A percentile compares a stretch with the other conserved stretches of the same genome.
Evolutionary conservation across 495 filamentous ascomycete species (phyloP).

Genomic region (Xylaria cubensis): DNA sequence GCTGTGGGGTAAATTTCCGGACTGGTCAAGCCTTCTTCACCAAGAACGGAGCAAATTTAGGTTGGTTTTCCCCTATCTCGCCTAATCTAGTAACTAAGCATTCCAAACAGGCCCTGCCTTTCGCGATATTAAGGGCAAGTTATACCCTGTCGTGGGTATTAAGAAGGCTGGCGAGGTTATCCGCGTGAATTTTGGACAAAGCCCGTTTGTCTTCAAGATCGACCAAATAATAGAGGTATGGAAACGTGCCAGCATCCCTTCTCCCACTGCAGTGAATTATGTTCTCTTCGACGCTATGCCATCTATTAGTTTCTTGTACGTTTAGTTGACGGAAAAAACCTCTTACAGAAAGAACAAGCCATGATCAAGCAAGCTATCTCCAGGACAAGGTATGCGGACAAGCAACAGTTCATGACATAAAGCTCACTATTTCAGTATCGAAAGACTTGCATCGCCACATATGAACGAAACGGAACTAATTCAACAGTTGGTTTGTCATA

Average conservation of each 20-base stretch:
- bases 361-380: slow-evolving; percentile 54
- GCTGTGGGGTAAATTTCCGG: slow-evolving; percentile 93
- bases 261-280: not conserved
- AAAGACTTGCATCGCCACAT: slow-evolving; percentile 48
- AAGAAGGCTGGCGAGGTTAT: slow-evolving; percentile 87
- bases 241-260: slow-evolving; percentile 19
- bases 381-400: slow-evolving; percentile 41
- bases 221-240: slow-evolving; percentile 83
- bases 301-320: not conserved
- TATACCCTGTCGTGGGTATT: slow-evolving; percentile 93
- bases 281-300: not conserved
- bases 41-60: slow-evolving; percentile 82
- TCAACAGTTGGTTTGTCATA: slow-evolving; percentile 66
- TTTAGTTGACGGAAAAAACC: not conserved
- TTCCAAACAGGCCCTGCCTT: slow-evolving; percentile 75
- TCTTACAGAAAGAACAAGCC: slow-evolving; percentile 63
- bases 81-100: slow-evolving; percentile 14
- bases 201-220: slow-evolving; percentile 90
- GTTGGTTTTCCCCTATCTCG: slow-evolving; percentile 53
- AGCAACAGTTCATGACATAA: not conserved
- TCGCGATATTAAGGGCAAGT: slow-evolving; percentile 70
- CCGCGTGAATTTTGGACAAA: slow-evolving; percentile 89
- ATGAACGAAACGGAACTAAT: slow-evolving; percentile 79
- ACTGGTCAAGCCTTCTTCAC: slow-evolving; percentile 91
- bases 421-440: slow-evolving; percentile 38